A percentile compares a stretch with the other conserved stretches of the same genome.
Conservation (phyloP, 345 rosid species). For the Euphorbia tirucalli region DNA sequence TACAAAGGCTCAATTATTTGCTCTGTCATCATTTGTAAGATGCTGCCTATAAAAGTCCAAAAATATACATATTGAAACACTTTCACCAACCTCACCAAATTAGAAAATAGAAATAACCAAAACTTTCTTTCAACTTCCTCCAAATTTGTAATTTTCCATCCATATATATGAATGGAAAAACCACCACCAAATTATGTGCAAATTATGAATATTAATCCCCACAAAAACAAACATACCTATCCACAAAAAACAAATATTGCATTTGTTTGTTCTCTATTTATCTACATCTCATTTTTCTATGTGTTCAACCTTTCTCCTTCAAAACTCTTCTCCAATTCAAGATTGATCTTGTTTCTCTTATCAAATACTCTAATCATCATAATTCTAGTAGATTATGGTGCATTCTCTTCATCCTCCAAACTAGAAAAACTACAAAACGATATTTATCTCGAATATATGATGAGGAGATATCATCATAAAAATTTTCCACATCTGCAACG, state of each 20-base stretch:
- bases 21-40: background rate
- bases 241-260: conserved; percentile 30
- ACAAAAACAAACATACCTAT: conserved; percentile 17
- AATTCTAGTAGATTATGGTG: conserved; percentile 57
- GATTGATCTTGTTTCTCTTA: conserved; percentile 55
- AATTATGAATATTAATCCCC: conserved; percentile 7
- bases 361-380: conserved; percentile 64
- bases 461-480: conserved; percentile 19
- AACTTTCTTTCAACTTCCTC: background rate
- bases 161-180: conserved; percentile 20
- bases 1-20: conserved; percentile 27
- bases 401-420: conserved; percentile 38
- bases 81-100: conserved; percentile 11
- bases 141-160: background rate
- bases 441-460: conserved; percentile 33
- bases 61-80: background rate
- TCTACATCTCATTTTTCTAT: conserved; percentile 48
- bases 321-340: conserved; percentile 41
- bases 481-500: conserved; percentile 5
- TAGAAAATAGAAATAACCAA: conserved; percentile 1
- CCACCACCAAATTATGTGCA: conserved; percentile 21
- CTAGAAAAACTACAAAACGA: conserved; percentile 21
- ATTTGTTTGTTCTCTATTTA: conserved; percentile 35
- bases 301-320: conserved; percentile 54
- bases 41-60: conserved; percentile 21